Percentiles rank a stretch among this genome's conserved stretches.
These are phyloP conservation scores for Rhododendron ferrugineum DNA, from an alignment of 148 eudicot genomes.

Conservation along the genomic window DNA sequence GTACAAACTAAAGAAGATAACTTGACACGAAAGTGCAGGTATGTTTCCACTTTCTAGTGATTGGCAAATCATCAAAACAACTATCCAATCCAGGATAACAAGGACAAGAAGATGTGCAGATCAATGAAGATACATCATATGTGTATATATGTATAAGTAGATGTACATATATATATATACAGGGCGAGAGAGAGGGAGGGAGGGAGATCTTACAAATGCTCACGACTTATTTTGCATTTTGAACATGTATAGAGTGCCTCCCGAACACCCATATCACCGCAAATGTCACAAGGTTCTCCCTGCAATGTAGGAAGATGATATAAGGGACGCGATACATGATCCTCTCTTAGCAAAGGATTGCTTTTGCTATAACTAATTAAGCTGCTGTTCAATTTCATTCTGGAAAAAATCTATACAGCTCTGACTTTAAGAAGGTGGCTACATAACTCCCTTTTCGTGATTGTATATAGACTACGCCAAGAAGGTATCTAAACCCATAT, in stretches of 20 bases:
- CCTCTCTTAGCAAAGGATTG: neutral
- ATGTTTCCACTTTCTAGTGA: neutral
- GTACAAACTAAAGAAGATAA: neutral
- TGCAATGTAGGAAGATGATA: slow-evolving; percentile 9
- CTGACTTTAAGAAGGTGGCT: neutral
- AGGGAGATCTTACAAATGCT: slow-evolving; percentile 32
- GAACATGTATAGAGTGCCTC: slow-evolving; percentile 17
- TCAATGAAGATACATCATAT: neutral
- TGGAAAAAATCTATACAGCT: neutral
- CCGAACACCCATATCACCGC: slow-evolving; percentile 28
- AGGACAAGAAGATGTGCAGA: neutral
- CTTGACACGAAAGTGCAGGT: neutral
- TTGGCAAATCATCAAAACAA: neutral
- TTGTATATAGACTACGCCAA: neutral
- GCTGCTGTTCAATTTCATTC: neutral
- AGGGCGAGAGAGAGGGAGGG: neutral
- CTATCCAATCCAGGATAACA: neutral
- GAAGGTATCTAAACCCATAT: neutral
- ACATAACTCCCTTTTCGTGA: neutral
- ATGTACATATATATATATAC: neutral
- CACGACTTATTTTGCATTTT: slow-evolving; percentile 23
- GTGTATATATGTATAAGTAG: neutral
- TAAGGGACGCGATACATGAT: neutral
- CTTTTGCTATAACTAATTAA: neutral
- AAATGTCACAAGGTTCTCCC: slow-evolving; percentile 32